Conservation (phyloP, 164 flowering plant genomes). For the Magnolia changhungtana region DNA sequence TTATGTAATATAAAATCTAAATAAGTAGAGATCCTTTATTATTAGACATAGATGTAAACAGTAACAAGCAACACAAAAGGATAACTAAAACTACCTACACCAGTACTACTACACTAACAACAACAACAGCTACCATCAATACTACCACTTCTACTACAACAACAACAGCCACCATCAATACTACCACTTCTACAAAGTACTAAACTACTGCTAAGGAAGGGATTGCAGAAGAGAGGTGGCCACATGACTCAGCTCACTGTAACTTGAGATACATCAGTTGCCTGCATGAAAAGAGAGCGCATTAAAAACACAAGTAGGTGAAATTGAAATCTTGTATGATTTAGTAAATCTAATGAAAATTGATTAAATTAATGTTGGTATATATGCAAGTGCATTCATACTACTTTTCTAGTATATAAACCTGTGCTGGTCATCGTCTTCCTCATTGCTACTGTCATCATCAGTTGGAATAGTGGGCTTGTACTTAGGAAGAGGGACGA, state of each 20-base stretch:
- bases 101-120: background rate
- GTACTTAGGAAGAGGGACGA: background rate
- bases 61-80: no score
- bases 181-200: background rate
- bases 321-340: background rate
- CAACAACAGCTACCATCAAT: background rate
- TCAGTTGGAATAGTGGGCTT: background rate
- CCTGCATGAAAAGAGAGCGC: conserved; percentile 5
- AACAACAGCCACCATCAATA: background rate
- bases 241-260: conserved; percentile 2
- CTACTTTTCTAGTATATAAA: background rate
- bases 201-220: background rate
- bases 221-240: no score
- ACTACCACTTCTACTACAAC: background rate
- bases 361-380: no score
- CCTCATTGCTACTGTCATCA: background rate
- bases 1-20: no score
- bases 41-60: no score
- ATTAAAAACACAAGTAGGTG: background rate
- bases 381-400: no score
- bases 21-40: no score
- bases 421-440: conserved; percentile 11
- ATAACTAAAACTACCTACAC: no score
- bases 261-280: conserved; percentile 15
- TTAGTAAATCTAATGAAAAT: no score